These are phyloP conservation scores for Komagataella phaffii DNA, from an alignment of 805 yeast genomes.

Conservation along the genomic window DNA sequence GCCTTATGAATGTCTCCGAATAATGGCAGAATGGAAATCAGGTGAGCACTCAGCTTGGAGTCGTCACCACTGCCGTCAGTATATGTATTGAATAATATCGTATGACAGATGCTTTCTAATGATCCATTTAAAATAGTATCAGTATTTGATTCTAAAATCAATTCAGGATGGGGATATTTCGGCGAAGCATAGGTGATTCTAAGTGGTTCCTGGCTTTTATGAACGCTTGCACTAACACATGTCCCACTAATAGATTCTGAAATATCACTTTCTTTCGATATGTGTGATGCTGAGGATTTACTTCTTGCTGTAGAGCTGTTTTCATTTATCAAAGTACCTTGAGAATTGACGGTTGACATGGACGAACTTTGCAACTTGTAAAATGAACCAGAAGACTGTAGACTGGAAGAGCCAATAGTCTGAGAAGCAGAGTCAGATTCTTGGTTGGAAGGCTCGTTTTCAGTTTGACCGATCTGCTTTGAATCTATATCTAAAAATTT, in stretches of 20 bases:
- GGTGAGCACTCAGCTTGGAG: constrained; percentile 20
- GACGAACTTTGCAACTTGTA: neutral
- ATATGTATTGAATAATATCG: constrained; percentile 42
- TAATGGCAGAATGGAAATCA: constrained; percentile 41
- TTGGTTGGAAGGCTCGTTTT: neutral
- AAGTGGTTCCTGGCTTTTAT: neutral
- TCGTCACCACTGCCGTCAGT: constrained; percentile 17
- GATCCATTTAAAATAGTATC: constrained; percentile 37
- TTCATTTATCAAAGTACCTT: neutral
- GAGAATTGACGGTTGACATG: neutral
- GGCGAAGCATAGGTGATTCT: constrained; percentile 21
- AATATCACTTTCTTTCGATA: neutral
- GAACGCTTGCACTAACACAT: neutral
- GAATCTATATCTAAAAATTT: constrained; percentile 14
- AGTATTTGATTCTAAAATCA: constrained; percentile 33
- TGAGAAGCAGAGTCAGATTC: neutral
- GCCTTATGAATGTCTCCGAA: constrained; percentile 32
- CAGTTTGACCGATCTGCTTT: neutral
- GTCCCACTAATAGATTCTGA: neutral
- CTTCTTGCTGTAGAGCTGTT: neutral
- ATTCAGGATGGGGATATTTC: constrained; percentile 48
- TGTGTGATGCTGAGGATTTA: neutral
- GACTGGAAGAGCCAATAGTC: neutral
- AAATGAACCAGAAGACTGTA: neutral
- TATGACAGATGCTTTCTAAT: constrained; percentile 66